Percentiles rank a stretch among this genome's conserved stretches.
These are phyloP conservation scores for Hanseniaspora uvarum DNA, from an alignment of 1,139 yeast species.

Conservation along the genomic window DNA sequence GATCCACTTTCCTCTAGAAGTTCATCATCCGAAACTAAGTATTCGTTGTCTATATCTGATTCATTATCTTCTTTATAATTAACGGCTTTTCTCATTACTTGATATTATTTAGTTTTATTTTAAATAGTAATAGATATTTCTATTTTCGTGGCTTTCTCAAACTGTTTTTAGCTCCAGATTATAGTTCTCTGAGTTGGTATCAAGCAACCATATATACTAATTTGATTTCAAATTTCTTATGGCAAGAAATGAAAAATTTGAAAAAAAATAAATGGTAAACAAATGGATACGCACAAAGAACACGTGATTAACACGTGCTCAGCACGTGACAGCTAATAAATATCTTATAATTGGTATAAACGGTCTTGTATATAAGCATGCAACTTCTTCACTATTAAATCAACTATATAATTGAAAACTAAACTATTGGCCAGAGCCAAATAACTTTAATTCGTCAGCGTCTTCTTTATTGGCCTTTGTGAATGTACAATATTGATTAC, in stretches of 20 bases:
- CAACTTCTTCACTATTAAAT: no score
- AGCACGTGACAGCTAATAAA: no score
- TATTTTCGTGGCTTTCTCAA: no score
- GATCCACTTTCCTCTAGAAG: not conserved
- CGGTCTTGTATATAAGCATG: no score
- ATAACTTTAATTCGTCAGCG: not conserved
- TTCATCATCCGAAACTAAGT: not conserved
- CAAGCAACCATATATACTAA: not conserved
- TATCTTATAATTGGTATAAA: no score
- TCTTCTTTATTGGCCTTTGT: not conserved
- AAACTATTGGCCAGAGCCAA: not conserved
- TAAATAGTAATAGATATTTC: no score
- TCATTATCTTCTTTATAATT: slow-evolving; percentile 12
- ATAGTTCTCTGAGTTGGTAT: no score
- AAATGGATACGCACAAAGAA: no score
- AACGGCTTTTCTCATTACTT: not conserved
- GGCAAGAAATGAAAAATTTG: not conserved
- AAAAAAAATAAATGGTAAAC: no score
- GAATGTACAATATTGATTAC: slow-evolving; percentile 2
- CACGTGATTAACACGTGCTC: no score
- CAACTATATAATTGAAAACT: no score
- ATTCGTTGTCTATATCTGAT: slow-evolving; percentile 12
- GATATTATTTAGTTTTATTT: not conserved
- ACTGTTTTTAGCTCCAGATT: no score
- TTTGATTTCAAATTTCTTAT: not conserved